Conservation (phyloP, 2,329 filamentous ascomycete genomes). For the Aspergillus arachidicola region DNA sequence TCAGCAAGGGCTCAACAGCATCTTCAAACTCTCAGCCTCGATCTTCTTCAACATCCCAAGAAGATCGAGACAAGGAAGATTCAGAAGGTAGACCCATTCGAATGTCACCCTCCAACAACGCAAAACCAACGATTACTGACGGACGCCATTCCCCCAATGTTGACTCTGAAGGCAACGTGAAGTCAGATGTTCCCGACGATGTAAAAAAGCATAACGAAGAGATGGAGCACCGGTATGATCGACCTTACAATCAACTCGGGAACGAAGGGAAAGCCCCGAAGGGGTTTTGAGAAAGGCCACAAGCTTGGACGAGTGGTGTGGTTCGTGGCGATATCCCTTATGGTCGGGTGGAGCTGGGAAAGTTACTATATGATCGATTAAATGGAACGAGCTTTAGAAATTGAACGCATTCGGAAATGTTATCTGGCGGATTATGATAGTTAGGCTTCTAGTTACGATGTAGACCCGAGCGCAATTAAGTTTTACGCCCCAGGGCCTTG, state of each 20-base stretch:
- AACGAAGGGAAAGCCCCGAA: conserved; percentile 28
- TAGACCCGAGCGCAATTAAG: too few relatives aligned
- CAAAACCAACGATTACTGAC: conserved; percentile 35
- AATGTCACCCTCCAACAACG: conserved; percentile 37
- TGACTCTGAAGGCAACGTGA: conserved; percentile 30
- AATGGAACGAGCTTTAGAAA: background rate
- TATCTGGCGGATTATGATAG: background rate
- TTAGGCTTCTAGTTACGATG: background rate
- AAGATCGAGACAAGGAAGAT: background rate
- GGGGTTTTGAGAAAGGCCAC: conserved; percentile 11
- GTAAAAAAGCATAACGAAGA: conserved; percentile 40
- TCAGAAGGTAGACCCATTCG: conserved; percentile 12
- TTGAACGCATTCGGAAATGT: background rate
- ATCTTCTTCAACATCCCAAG: conserved; percentile 3
- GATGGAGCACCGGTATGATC: conserved; percentile 35
- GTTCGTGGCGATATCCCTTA: background rate
- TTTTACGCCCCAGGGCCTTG: too few relatives aligned
- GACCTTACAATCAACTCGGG: conserved; percentile 34
- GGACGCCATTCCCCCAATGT: conserved; percentile 33
- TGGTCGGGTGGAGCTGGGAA: background rate
- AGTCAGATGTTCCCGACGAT: conserved; percentile 34
- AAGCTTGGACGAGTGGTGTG: background rate
- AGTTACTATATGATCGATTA: background rate
- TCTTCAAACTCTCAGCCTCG: conserved; percentile 4
- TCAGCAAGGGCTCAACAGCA: conserved; percentile 12